A percentile compares a stretch with the other conserved stretches of the same genome.
These are phyloP conservation scores for Neotropicomus parvogracilis DNA, from an alignment of 1,284 basidiomycete species.

Conservation along the genomic window DNA sequence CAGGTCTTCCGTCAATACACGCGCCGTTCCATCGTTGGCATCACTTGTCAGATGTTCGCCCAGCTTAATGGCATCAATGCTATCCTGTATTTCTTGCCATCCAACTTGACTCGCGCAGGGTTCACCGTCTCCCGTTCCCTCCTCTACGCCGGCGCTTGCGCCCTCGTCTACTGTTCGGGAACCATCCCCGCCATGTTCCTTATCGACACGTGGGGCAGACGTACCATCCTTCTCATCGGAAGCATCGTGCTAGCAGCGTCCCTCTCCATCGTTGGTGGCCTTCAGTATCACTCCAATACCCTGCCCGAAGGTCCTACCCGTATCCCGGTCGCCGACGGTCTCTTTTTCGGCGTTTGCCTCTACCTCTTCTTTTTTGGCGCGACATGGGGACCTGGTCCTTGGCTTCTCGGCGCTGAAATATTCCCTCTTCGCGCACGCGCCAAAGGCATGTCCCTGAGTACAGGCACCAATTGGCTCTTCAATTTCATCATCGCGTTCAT, in stretches of 20 bases:
- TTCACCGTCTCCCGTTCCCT: conserved; percentile 44
- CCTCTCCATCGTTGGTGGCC: conserved; percentile 42
- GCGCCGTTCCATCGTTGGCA: conserved; percentile 43
- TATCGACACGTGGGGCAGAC: conserved; percentile 54
- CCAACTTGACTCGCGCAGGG: conserved; percentile 48
- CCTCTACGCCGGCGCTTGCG: conserved; percentile 50
- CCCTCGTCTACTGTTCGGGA: conserved; percentile 55
- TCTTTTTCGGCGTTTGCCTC: conserved; percentile 42
- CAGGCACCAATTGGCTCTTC: conserved; percentile 55
- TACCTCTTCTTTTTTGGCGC: conserved; percentile 49
- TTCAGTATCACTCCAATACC: conserved; percentile 42
- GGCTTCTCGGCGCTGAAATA: conserved; percentile 57
- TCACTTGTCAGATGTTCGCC: conserved; percentile 53
- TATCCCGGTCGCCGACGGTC: conserved; percentile 42
- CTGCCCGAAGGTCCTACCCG: conserved; percentile 37
- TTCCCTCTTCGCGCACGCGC: conserved; percentile 67
- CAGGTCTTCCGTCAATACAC: conserved; percentile 48
- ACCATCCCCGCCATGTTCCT: conserved; percentile 56
- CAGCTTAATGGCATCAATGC: conserved; percentile 59
- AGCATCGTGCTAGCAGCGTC: conserved; percentile 41
- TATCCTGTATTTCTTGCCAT: conserved; percentile 54
- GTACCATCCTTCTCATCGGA: conserved; percentile 48
- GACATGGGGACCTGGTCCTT: conserved; percentile 65
- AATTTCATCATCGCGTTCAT: conserved; percentile 56
- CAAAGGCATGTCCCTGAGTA: conserved; percentile 64